Evolutionary conservation across 2,329 filamentous ascomycete species (phyloP), one percentile per base, ranked within the genome.

Genomic region (Pseudogymnoascus sp.): DNA sequence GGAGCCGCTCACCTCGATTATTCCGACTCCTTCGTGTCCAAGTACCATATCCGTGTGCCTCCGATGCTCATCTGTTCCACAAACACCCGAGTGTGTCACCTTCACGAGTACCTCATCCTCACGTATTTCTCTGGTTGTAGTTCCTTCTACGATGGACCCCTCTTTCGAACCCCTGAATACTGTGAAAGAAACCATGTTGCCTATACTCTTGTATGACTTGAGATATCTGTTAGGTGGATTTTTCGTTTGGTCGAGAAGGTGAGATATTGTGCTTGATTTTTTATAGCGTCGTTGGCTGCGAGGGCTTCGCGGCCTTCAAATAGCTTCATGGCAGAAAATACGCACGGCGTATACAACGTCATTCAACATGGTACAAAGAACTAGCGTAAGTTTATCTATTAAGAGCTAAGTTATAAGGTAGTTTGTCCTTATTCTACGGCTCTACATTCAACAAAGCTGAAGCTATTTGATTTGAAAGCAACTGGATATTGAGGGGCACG

Each of bases 41-140:
- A 82, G 73, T 11, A 69, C 76, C 71, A 76, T 75, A 63, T 76
- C 75, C 1, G 49, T 73, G 5, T 67, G 64, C 63, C 63, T 69
- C 65, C 72, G 75, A 66, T 81, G 77, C 59, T 78, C 67, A 64
- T 79, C 81, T 3, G 87, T 89, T 60, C 84, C 85, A 72, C 88
- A 90, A 61, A 89, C 77, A 31, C 88, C 87, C 1, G 85, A 87
- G 64, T 86, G 84, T 14, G 86, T 89, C 65, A 89, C 77, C 63
- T 80, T 81, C 70, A 90, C 72, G 28, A 86, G 78, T 61, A 89
- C 85, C 64, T 88, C 77, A 72, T 86, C 80, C 60, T 76, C 74
- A 1, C 69, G 70, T 43, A 84, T 72, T 14, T 80, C 76, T 43
- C 73, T 71, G 18, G 75, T 77, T 46, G 80, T 82, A 59, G 76